Conservation (phyloP, 768 basidiomycete species). For the Psilocybe cubensis region DNA sequence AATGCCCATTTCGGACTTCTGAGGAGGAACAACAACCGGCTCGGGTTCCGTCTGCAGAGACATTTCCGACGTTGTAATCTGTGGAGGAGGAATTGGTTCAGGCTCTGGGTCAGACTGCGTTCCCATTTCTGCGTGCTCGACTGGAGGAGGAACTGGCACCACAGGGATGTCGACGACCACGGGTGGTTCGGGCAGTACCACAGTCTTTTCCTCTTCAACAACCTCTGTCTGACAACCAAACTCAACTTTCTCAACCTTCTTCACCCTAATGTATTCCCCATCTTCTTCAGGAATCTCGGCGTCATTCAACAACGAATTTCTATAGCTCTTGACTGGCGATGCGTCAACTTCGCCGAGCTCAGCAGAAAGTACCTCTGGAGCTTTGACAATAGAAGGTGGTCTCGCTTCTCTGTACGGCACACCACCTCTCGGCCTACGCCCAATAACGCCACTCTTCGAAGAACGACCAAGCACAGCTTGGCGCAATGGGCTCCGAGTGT, state of each 20-base stretch:
- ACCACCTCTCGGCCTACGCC: slow-evolving; percentile 65
- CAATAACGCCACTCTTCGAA: slow-evolving; percentile 49
- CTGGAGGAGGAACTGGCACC: slow-evolving; percentile 2
- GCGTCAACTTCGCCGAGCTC: slow-evolving; percentile 46
- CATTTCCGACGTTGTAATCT: slow-evolving; percentile 34
- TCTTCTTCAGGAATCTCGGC: slow-evolving; percentile 36
- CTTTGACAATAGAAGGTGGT: slow-evolving; percentile 71
- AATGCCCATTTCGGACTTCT: slow-evolving; percentile 49
- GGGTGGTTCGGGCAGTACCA: slow-evolving; percentile 34
- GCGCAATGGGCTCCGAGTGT: slow-evolving; percentile 62
- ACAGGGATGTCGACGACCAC: slow-evolving; percentile 12
- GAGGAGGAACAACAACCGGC: slow-evolving; percentile 28
- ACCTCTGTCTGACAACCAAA: slow-evolving; percentile 70
- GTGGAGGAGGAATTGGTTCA: slow-evolving; percentile 17
- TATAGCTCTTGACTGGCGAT: slow-evolving; percentile 40
- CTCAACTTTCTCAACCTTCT: slow-evolving; percentile 59
- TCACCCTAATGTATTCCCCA: slow-evolving; percentile 38
- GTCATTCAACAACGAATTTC: slow-evolving; percentile 43
- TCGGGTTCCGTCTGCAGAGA: slow-evolving; percentile 55
- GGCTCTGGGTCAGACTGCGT: slow-evolving; percentile 16
- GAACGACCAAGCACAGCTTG: slow-evolving; percentile 57
- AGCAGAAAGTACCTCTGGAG: slow-evolving; percentile 72
- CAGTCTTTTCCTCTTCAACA: slow-evolving; percentile 27
- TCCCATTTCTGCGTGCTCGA: slow-evolving; percentile 14
- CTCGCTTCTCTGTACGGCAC: slow-evolving; percentile 71